phyloP scores from a whole-genome alignment of 495 filamentous ascomycete species.

The Jackrogersella minutella region DNA sequence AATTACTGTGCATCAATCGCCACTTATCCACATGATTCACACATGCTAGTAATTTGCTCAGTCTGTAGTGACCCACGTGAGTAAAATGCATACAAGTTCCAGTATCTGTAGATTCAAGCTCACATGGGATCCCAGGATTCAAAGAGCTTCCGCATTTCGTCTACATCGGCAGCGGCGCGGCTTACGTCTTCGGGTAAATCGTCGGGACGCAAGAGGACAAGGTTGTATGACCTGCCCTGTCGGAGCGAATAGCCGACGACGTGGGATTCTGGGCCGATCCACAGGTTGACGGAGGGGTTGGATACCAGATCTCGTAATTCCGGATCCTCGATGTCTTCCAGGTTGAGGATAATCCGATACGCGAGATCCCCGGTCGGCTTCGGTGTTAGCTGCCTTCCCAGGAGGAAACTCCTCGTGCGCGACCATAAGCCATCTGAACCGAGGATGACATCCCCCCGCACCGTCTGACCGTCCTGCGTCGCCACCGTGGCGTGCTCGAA shows the following conservation, averaged over 20 bases:
- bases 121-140: slow-evolving; percentile 60
- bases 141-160: slow-evolving; percentile 61
- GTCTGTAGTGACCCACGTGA: neutral
- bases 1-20: slow-evolving; percentile 54
- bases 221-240: slow-evolving; percentile 61
- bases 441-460: slow-evolving; percentile 61
- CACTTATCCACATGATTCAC: slow-evolving; percentile 60
- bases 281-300: slow-evolving; percentile 71
- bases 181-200: slow-evolving; percentile 56
- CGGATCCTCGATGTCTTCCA: slow-evolving; percentile 56
- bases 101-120: neutral
- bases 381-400: slow-evolving; percentile 53
- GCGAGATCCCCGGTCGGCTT: slow-evolving; percentile 67
- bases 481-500: slow-evolving; percentile 50
- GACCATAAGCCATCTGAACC: slow-evolving; percentile 66
- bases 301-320: slow-evolving; percentile 57
- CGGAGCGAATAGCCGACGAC: slow-evolving; percentile 66
- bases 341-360: slow-evolving; percentile 64
- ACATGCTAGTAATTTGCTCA: slow-evolving; percentile 56
- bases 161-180: slow-evolving; percentile 52
- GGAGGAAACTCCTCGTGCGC: slow-evolving; percentile 53
- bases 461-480: slow-evolving; percentile 43
- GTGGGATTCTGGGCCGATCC: slow-evolving; percentile 69
- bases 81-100: neutral
- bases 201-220: slow-evolving; percentile 64